Evolutionary conservation across 306 rosid genomes (phyloP), one percentile per base, ranked within the genome.

Genomic region (Quercus gilva): DNA sequence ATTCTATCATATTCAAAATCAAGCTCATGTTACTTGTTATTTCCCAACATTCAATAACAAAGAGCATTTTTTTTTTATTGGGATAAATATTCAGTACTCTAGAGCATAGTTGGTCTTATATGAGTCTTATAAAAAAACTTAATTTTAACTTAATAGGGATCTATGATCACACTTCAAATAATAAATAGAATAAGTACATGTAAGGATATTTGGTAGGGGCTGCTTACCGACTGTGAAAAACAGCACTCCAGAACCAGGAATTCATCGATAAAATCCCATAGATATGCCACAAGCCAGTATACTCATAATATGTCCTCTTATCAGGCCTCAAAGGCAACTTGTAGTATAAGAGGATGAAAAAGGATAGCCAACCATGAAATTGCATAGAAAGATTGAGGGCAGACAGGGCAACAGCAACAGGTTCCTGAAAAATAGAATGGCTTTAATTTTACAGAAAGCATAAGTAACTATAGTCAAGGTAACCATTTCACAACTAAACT

Each of bases 341-440:
- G 85, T 95, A 95, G 90, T 95, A 88, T 65, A 93, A 74, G 80
- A 93, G 94, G 88, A 95, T 93, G 85, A 93, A 95, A 82, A 95
- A 95, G 2, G 99, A 95, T 52, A 95, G 90, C 99, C 99, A 95
- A 25, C 99, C 99, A 76, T 95, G 99, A 88, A 95, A 95, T 78
- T 95, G 99, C 84, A 90, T 85, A 6, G 99, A 96, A 67, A 92
- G 99, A 87, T 95, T 95, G 82, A 95, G 92, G 35, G 96, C 91
- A 68, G 97, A 90, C 49, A 95, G 83, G 71, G 96, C 92, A 83
- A 95, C 98, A 63, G 99, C 91, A 59, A 90, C 93, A 23, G 99
- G 99, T 84, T 95, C 99, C 99, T 95, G 77, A 73, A 72, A 83
- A 85, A 73, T 85, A 21, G 69, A 55, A 81, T 6, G 35, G 79